Evolutionary conservation across 441 rosid genomes (phyloP), one percentile per base, ranked within the genome.

Genomic region (Populus hybrid): DNA sequence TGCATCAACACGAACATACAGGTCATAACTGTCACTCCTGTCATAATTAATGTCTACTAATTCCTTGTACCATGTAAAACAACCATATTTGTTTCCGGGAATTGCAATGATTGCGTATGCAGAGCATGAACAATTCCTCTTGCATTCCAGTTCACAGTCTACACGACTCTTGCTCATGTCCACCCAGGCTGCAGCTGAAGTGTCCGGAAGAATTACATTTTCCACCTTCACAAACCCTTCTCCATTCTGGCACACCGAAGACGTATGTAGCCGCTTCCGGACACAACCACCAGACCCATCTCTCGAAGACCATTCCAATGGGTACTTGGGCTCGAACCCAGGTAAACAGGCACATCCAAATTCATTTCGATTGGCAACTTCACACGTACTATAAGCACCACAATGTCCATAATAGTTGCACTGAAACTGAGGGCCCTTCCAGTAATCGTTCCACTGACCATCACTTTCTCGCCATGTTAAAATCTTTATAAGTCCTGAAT

Each of bases 301-400:
- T 10, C 57, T 18, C 3, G 67, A 16, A 73, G 20, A 2, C 81
- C 76, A 71, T 2, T 71, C 21, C 0, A 26, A 57, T 1, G 16
- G 28, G 8, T 66, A 72, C 32, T 24, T 75, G 26, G 83, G 83
- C 65, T 78, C 81, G 26, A 74, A 84, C 8, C 84, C 83, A 10
- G 84, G 76, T 54, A 84, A 77, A 73, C 87, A 87, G 10, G 75
- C 24, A 72, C 89, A 87, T 67, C 46, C 75, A 11, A 81, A 82
- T 21, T 10, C 20, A 20, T 8, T 34, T 18, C 46, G 4, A 32
- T 10, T 10, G 0, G 61, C 81, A 76, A 66, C 18, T 21, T 66
- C 40, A 32, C 82, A 81, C 14, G 34, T 24, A 6, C 85, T 78
- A 70, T 88, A 78, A 16, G 86, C 63, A 21, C 89, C 90, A 70